Conservation (phyloP, 139 green algal species). For the Coccomyxa sp. region DNA sequence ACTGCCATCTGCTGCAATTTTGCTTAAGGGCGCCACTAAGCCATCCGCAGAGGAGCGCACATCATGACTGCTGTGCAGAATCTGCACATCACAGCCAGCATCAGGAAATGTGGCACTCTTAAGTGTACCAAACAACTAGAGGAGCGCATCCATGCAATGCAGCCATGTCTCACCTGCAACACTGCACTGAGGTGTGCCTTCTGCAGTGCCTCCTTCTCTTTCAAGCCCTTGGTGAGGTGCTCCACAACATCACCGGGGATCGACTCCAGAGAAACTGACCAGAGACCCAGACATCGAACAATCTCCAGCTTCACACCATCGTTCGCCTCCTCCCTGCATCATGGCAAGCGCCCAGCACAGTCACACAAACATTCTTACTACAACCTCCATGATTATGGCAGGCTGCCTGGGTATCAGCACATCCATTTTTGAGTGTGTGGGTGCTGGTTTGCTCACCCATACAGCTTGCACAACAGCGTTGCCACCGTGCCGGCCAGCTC, state of each 20-base stretch:
- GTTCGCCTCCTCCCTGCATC: constrained; percentile 35
- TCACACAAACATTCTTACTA: too few relatives aligned
- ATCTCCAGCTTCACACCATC: constrained; percentile 47
- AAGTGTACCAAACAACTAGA: not conserved
- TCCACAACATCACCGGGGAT: constrained; percentile 4
- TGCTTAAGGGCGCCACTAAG: constrained; percentile 25
- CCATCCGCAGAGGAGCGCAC: not conserved
- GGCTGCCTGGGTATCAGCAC: too few relatives aligned
- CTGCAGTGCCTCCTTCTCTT: constrained; percentile 40
- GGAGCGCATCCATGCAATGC: not conserved
- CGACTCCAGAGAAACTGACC: constrained; percentile 30
- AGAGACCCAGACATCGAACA: constrained; percentile 36
- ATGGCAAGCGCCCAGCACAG: too few relatives aligned
- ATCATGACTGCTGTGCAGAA: not conserved
- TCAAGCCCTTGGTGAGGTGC: constrained; percentile 19
- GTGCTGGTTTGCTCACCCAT: not conserved
- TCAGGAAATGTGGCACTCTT: not conserved
- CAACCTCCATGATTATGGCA: too few relatives aligned
- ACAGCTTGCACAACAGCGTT: not conserved
- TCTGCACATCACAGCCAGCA: not conserved
- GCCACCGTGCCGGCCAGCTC: not conserved
- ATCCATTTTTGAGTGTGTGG: too few relatives aligned
- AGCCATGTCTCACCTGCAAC: constrained; percentile 16
- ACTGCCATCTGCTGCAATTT: constrained; percentile 38
- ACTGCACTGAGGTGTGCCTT: constrained; percentile 25